These are phyloP conservation scores for Apiospora phragmitis DNA, from an alignment of 2,329 filamentous ascomycete species.

Conservation along the genomic window DNA sequence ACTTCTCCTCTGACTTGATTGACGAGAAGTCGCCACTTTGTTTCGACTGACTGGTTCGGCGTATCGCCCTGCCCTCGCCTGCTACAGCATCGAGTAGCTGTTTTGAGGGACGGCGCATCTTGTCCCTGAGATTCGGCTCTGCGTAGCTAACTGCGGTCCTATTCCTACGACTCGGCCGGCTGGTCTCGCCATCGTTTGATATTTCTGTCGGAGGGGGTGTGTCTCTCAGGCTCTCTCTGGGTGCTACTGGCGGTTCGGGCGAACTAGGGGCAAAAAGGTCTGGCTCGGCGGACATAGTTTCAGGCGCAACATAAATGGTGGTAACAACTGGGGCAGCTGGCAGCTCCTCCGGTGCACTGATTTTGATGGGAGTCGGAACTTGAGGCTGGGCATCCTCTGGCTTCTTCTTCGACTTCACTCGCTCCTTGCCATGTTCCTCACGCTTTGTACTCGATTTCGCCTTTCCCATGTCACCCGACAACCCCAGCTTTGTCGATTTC, in stretches of 20 bases:
- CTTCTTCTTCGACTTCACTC: constrained; percentile 21
- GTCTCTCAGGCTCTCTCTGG: constrained; percentile 41
- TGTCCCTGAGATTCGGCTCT: constrained; percentile 77
- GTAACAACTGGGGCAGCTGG: constrained; percentile 19
- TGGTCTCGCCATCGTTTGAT: constrained; percentile 54
- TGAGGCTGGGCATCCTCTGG: constrained; percentile 14
- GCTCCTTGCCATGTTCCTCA: constrained; percentile 17
- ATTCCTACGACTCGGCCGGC: constrained; percentile 66
- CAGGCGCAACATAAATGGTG: constrained; percentile 28
- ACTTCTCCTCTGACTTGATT: constrained; percentile 37
- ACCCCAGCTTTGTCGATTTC: constrained; percentile 42
- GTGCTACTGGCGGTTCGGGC: constrained; percentile 42
- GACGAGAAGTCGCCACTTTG: constrained; percentile 28
- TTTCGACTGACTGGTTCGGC: constrained; percentile 40
- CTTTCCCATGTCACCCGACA: constrained; percentile 38
- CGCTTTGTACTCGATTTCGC: constrained; percentile 38
- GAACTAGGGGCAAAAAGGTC: constrained; percentile 48
- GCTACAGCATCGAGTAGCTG: constrained; percentile 73
- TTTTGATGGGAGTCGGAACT: constrained; percentile 28
- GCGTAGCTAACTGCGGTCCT: constrained; percentile 75
- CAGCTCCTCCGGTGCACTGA: constrained; percentile 22
- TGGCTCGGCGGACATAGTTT: constrained; percentile 39
- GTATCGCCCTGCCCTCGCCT: constrained; percentile 58
- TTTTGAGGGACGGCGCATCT: constrained; percentile 81
- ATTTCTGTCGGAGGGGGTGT: constrained; percentile 63